These are phyloP conservation scores for Colletotrichum phormii DNA, from an alignment of 2,329 filamentous ascomycete species.

Conservation along the genomic window DNA sequence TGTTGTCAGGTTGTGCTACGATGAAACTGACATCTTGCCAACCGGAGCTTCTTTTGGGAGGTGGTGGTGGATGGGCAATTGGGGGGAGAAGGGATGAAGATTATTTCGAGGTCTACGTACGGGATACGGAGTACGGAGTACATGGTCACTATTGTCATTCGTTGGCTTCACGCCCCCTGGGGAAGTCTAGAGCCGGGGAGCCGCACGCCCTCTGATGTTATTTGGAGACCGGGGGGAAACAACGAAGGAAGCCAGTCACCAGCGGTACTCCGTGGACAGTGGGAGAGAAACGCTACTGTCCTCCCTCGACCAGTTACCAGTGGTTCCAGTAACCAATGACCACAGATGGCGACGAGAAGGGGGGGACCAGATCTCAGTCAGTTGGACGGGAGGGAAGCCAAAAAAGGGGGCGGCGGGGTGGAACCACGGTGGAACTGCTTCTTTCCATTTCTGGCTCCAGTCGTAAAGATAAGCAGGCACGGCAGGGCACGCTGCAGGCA, in stretches of 20 bases:
- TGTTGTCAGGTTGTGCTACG: constrained; percentile 36
- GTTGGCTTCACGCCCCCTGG: constrained; percentile 19
- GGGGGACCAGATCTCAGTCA: constrained; percentile 10
- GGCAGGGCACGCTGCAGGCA: constrained; percentile 1
- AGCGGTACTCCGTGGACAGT: no score
- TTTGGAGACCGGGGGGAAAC: not conserved
- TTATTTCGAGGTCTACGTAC: constrained; percentile 21
- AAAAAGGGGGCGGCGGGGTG: constrained; percentile 25
- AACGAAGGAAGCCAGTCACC: no score
- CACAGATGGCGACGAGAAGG: not conserved
- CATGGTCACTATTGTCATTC: not conserved
- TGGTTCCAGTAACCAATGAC: no score
- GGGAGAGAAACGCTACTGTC: not conserved
- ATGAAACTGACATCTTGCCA: constrained; percentile 35
- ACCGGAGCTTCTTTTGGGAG: constrained; percentile 30
- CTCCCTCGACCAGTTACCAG: not conserved
- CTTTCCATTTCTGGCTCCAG: constrained; percentile 20
- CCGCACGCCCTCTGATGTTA: constrained; percentile 19
- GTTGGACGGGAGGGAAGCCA: not conserved
- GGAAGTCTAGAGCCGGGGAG: not conserved
- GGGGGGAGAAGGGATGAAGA: constrained; percentile 34
- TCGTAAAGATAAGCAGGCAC: not conserved
- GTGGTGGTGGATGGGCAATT: constrained; percentile 16
- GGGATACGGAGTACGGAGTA: not conserved
- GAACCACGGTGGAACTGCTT: constrained; percentile 6